These are phyloP conservation scores for Plasmopara viticola DNA, from an alignment of 352 stramenopile genomes.

Conservation along the genomic window DNA sequence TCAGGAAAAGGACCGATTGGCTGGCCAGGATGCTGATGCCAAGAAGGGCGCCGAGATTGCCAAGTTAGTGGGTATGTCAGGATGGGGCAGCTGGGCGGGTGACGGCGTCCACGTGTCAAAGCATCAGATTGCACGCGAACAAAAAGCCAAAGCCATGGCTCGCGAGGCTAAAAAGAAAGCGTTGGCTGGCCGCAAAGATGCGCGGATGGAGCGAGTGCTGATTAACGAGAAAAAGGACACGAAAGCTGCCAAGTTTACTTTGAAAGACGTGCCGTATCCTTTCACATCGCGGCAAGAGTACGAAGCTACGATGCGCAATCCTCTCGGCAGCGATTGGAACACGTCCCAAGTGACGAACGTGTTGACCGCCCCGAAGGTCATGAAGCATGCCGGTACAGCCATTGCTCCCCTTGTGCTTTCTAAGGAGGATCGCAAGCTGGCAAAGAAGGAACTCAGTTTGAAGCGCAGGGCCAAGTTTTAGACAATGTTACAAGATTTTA, in stretches of 20 bases:
- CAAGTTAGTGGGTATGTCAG: conserved; percentile 77
- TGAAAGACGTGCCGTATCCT: conserved; percentile 94
- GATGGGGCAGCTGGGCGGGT: conserved; percentile 90
- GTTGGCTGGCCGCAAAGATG: conserved; percentile 64
- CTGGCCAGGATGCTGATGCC: conserved; percentile 48
- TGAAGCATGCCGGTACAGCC: conserved; percentile 89
- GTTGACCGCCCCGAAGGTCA: conserved; percentile 91
- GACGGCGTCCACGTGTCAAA: conserved; percentile 67
- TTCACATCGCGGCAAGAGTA: conserved; percentile 97
- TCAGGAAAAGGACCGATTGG: conserved; percentile 86
- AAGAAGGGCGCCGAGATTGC: conserved; percentile 77
- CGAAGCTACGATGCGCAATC: conserved; percentile 94
- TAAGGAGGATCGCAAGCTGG: conserved; percentile 81
- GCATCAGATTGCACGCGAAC: conserved; percentile 81
- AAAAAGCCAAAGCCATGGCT: conserved; percentile 62
- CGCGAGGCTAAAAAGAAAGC: conserved; percentile 67
- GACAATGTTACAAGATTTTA: conserved; percentile 3
- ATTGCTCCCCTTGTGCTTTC: conserved; percentile 90
- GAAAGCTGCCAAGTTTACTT: conserved; percentile 77
- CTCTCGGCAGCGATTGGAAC: conserved; percentile 93
- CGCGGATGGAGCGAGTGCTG: conserved; percentile 58
- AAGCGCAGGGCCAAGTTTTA: conserved; percentile 84
- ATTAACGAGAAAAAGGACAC: conserved; percentile 89
- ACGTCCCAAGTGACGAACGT: conserved; percentile 86
- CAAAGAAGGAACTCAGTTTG: conserved; percentile 71